Percentiles rank a stretch among this genome's conserved stretches.
These are phyloP conservation scores for Spergularia bocconei DNA, from an alignment of 148 eudicot genomes.

Conservation along the genomic window DNA sequence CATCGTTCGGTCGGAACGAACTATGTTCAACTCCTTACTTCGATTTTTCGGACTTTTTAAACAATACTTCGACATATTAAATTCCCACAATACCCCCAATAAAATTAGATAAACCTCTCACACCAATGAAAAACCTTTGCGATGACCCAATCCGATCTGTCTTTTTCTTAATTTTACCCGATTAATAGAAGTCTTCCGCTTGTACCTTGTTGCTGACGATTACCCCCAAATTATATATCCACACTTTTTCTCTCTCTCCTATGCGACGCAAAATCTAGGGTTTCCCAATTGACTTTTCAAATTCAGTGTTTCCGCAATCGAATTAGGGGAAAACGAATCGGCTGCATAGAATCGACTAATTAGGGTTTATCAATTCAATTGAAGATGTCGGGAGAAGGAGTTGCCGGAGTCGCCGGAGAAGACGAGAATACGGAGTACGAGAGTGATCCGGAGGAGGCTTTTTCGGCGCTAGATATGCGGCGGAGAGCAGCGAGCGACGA, in stretches of 20 bases:
- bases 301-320: slow-evolving; percentile 3
- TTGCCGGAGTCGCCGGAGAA: neutral
- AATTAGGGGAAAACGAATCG: neutral
- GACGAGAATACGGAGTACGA: slow-evolving; percentile 74
- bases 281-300: neutral
- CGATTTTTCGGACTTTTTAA: too few species aligned
- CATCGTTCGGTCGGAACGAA: too few species aligned
- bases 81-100: too few species aligned
- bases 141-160: too few species aligned
- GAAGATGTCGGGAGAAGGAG: slow-evolving; percentile 12
- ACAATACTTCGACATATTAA: too few species aligned
- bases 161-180: too few species aligned
- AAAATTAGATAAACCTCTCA: too few species aligned
- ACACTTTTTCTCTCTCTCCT: neutral
- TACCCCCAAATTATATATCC: neutral
- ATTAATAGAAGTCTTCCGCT: neutral
- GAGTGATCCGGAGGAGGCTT: slow-evolving; percentile 92
- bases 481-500: slow-evolving; percentile 83
- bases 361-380: slow-evolving; percentile 24
- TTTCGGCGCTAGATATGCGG: slow-evolving; percentile 65
- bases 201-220: neutral
- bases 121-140: too few species aligned
- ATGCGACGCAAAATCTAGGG: slow-evolving; percentile 3
- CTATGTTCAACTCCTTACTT: too few species aligned
- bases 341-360: neutral